Percentiles rank a stretch among this genome's conserved stretches.
These are phyloP conservation scores for Tolypocladium cylindrosporum DNA, from an alignment of 2,329 filamentous ascomycete species.

Conservation along the genomic window DNA sequence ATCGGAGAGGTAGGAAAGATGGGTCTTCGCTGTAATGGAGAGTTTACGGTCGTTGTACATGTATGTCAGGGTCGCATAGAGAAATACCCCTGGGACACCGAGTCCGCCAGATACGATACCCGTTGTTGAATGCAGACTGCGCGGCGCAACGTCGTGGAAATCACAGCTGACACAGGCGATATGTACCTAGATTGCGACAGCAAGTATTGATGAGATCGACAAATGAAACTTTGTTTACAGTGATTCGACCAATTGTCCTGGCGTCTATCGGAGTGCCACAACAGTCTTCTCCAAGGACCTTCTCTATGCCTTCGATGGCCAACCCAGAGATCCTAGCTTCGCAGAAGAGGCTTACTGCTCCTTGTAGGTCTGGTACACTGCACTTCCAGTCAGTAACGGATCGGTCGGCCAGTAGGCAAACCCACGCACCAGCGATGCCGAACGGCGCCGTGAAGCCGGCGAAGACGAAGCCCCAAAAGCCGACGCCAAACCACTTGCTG, in stretches of 20 bases:
- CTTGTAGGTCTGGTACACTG: conserved; percentile 40
- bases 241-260: conserved; percentile 14
- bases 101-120: background rate
- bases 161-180: background rate
- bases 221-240: conserved; percentile 16
- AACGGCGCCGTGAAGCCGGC: conserved; percentile 52
- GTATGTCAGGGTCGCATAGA: background rate
- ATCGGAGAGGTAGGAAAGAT: conserved; percentile 16
- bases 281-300: conserved; percentile 12
- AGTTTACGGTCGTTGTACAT: background rate
- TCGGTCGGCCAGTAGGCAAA: conserved; percentile 1
- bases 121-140: too few relatives aligned
- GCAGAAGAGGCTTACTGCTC: conserved; percentile 18
- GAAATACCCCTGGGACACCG: background rate
- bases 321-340: conserved; percentile 6
- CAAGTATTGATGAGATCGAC: conserved; percentile 4
- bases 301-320: conserved; percentile 9
- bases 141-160: background rate
- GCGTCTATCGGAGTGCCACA: conserved; percentile 24
- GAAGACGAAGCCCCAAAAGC: conserved; percentile 67
- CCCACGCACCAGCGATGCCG: conserved; percentile 49
- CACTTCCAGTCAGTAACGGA: conserved; percentile 1
- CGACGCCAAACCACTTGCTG: conserved; percentile 71
- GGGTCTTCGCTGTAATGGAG: conserved; percentile 17
- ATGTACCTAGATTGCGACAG: background rate